Evolutionary conservation across 2,329 filamentous ascomycete species (phyloP), one percentile per base, ranked within the genome.

Genomic region (Sporothrix inflata): DNA sequence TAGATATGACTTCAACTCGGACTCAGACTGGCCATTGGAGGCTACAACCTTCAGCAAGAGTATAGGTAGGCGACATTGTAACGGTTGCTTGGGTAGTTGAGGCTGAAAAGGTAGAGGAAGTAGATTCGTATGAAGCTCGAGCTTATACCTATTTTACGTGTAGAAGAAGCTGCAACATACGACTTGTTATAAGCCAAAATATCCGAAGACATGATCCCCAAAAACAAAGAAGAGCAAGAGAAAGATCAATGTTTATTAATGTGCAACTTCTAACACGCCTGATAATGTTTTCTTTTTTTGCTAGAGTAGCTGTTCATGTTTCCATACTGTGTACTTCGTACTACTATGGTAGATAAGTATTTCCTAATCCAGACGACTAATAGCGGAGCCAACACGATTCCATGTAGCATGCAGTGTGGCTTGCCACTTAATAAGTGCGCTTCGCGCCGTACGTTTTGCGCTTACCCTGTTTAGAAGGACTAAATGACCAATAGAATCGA

Each of bases 361-460:
- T 53, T 53, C 49, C 49, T 53, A 53, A 53, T 53, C 49, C n/a
- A 53, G 49, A 53, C 49, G 49, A 53, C 49, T 53, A 24, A 53
- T 53, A 53, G 45, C n/a, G 49, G 49, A 53, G 19, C 49, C 49
- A 53, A 24, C 49, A 53, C n/a, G 49, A 53, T 21, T 19, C 49
- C n/a, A 53, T 45, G 42, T 45, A 7, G 42, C 42, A 24, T 53
- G 7, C 19, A 24, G 49, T n/a, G n/a, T 53, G 49, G n/a, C 24
- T 53, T 53, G 19, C n/a, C 49, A 53, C 49, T 53, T 21, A 24
- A 24, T 53, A 53, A 53, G 49, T 24, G 49, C 49, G 49, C 49
- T 53, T 53, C 19, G 19, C n/a, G 49, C 4, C 49, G n/a, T 53
- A 16, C n/a, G 49, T 53, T 53, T 53, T 53, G 49, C 49, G 49